Conservation (phyloP, 2,329 filamentous ascomycete genomes). For the Alternaria brassicae region DNA sequence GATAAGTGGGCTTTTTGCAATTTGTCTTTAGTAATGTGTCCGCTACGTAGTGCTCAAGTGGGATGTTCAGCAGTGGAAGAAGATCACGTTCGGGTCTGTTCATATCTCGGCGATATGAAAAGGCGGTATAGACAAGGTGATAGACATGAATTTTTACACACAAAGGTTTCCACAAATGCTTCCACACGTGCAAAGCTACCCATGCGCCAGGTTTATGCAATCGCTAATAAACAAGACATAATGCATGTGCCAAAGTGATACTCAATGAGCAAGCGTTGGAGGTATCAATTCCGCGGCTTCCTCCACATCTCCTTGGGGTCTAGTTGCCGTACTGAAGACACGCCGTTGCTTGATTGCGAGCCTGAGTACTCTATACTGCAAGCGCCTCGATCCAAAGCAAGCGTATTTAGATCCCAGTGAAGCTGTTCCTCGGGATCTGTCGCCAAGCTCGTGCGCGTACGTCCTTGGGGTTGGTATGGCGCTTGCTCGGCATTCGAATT, state of each 20-base stretch:
- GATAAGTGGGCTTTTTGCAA: not conserved
- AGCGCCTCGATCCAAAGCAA: constrained; percentile 42
- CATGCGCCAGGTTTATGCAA: constrained; percentile 16
- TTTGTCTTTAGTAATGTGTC: not conserved
- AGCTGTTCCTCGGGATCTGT: constrained; percentile 46
- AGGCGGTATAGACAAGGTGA: not conserved
- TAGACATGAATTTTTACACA: not conserved
- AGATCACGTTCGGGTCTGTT: not conserved
- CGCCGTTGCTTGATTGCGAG: constrained; percentile 17
- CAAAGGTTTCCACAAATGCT: not conserved
- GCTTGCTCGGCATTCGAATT: constrained; percentile 12
- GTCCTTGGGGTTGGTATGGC: constrained; percentile 18
- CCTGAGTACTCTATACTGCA: constrained; percentile 43
- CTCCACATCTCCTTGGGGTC: constrained; percentile 37
- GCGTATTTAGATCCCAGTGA: constrained; percentile 45
- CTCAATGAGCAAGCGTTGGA: not conserved
- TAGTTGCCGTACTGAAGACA: constrained; percentile 17
- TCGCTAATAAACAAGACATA: constrained; percentile 14
- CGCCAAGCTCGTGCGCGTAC: constrained; percentile 35
- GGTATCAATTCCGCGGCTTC: constrained; percentile 24
- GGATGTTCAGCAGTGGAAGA: not conserved
- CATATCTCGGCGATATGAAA: not conserved
- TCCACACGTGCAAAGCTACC: not conserved
- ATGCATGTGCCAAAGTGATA: not conserved
- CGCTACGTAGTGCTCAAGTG: not conserved